Evolutionary conservation across 768 basidiomycete genomes (phyloP).

Genomic region (Termitomyces sp.): DNA sequence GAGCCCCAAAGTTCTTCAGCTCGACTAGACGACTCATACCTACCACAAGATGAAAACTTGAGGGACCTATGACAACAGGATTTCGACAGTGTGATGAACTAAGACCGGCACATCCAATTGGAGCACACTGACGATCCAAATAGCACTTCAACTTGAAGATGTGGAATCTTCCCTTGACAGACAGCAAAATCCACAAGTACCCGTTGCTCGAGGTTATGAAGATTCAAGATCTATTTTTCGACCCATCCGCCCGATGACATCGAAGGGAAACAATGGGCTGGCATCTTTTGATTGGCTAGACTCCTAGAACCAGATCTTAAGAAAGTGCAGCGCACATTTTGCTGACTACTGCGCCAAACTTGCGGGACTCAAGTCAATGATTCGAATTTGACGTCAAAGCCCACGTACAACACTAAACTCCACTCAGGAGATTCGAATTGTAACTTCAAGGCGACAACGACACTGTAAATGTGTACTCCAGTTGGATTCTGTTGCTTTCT

Average conservation of each 20-base stretch:
- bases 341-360: neutral
- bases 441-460: neutral
- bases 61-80: neutral
- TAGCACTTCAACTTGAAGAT: neutral
- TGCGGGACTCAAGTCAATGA: neutral
- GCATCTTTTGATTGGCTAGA: neutral
- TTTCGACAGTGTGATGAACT: neutral
- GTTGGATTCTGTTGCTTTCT: neutral
- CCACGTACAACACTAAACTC: too few relatives aligned
- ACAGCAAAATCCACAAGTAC: too few relatives aligned
- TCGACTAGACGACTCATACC: neutral
- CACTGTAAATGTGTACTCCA: neutral
- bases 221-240: neutral
- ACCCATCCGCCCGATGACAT: neutral
- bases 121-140: neutral
- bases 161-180: neutral
- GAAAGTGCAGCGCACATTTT: neutral
- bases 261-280: neutral
- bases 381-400: neutral
- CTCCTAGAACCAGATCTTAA: neutral
- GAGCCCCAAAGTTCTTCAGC: neutral
- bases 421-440: neutral
- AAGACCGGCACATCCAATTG: neutral
- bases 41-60: neutral
- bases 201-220: neutral